A percentile compares a stretch with the other conserved stretches of the same genome.
Evolutionary conservation across 1,284 basidiomycete genomes (phyloP).

Genomic region (Tilletia walkeri): DNA sequence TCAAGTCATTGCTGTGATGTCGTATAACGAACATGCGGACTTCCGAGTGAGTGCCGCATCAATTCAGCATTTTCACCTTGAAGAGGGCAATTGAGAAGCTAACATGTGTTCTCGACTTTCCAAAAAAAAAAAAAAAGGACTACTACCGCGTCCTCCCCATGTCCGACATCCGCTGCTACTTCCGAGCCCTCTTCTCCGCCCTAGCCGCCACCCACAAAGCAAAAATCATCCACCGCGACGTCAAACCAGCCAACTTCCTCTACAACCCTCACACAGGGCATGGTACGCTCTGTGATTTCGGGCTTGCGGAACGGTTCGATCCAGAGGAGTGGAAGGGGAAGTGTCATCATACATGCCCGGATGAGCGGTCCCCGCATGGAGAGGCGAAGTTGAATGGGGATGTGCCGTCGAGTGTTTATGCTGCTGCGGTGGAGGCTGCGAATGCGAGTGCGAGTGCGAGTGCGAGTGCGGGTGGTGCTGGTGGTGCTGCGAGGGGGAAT

Average conservation of each 20-base stretch:
- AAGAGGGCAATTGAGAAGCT: background rate
- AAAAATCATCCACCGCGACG: conserved; percentile 90
- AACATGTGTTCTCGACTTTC: background rate
- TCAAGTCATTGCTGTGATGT: conserved; percentile 92
- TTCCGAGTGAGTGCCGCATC: conserved; percentile 69
- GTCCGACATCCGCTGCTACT: conserved; percentile 76
- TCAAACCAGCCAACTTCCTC: conserved; percentile 97
- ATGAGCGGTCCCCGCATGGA: conserved; percentile 41
- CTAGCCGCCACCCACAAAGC: conserved; percentile 84
- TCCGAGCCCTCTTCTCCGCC: conserved; percentile 85
- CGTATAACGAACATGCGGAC: conserved; percentile 87
- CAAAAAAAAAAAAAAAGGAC: conserved; percentile 60
- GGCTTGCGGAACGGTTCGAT: conserved; percentile 62
- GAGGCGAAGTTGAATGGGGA: conserved; percentile 40
- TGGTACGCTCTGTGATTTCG: conserved; percentile 92
- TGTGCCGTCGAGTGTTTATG: conserved; percentile 30
- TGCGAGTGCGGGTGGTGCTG: background rate
- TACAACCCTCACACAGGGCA: conserved; percentile 81
- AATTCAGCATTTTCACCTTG: background rate
- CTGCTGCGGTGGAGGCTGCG: background rate
- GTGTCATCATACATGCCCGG: conserved; percentile 52
- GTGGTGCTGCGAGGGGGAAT: background rate
- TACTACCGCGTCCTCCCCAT: conserved; percentile 73
- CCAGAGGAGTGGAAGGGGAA: conserved; percentile 49
- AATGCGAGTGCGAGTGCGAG: no score